These are phyloP conservation scores for Cryptococcus sp. DNA, from an alignment of 1,284 basidiomycete genomes.

Conservation along the genomic window DNA sequence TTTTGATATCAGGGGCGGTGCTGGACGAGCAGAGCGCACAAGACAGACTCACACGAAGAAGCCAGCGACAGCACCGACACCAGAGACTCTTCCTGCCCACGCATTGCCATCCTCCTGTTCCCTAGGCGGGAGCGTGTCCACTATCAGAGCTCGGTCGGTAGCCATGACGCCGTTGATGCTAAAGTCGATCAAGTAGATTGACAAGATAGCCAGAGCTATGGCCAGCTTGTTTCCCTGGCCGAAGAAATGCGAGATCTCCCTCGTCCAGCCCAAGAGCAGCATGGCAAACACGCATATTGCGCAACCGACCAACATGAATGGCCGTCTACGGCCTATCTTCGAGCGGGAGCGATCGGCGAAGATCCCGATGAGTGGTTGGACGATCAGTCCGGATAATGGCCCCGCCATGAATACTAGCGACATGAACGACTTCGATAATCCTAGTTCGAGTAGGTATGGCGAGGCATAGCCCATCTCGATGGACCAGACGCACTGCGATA, in stretches of 20 bases:
- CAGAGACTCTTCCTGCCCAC: conserved; percentile 89
- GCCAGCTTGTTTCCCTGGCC: conserved; percentile 45
- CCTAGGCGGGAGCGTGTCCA: conserved; percentile 60
- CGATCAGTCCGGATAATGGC: conserved; percentile 84
- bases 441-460: conserved; percentile 87
- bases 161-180: conserved; percentile 73
- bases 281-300: conserved; percentile 69
- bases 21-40: neutral
- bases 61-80: conserved; percentile 75
- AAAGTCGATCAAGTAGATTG: conserved; percentile 91
- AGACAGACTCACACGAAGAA: conserved; percentile 72
- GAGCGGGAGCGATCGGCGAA: conserved; percentile 87
- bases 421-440: conserved; percentile 82
- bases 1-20: too few relatives aligned
- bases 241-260: conserved; percentile 68
- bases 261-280: conserved; percentile 81
- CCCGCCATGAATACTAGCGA: conserved; percentile 93
- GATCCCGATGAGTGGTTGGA: conserved; percentile 85
- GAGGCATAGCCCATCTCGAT: conserved; percentile 93
- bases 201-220: conserved; percentile 75
- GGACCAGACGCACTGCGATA: conserved; percentile 67
- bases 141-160: conserved; percentile 55
- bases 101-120: conserved; percentile 87
- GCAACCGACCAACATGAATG: conserved; percentile 78
- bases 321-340: conserved; percentile 76